Percentiles rank a stretch among this genome's conserved stretches.
Conservation (phyloP, 495 filamentous ascomycete species). For the Aspergillus cavernicola region DNA sequence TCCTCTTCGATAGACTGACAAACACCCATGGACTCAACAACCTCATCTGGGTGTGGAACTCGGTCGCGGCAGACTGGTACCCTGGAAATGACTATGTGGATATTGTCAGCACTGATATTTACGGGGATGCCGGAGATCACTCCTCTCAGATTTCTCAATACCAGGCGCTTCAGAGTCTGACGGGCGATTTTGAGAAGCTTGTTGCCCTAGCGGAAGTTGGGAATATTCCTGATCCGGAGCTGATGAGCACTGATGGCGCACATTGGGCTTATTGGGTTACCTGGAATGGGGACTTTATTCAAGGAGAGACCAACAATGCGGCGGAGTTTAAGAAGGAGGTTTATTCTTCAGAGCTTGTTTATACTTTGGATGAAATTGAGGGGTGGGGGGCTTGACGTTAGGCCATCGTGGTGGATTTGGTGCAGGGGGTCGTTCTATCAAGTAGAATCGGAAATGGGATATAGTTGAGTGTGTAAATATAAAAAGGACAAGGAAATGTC, state of each 20-base stretch:
- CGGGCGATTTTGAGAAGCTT: neutral
- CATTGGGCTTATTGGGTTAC: constrained; percentile 7
- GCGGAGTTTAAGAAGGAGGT: neutral
- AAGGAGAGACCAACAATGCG: constrained; percentile 4
- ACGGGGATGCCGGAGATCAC: constrained; percentile 4
- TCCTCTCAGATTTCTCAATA: neutral
- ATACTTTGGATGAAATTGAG: neutral
- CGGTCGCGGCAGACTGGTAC: neutral
- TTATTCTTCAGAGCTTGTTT: neutral
- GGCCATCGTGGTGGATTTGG: too few species aligned
- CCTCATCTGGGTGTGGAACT: constrained; percentile 8
- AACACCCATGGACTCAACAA: constrained; percentile 3
- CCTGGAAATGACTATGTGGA: constrained; percentile 10
- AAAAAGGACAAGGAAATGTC: too few species aligned
- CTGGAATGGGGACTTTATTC: constrained; percentile 10
- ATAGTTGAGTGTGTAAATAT: too few species aligned
- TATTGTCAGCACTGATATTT: constrained; percentile 4
- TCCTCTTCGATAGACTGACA: constrained; percentile 5
- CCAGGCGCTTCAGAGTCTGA: neutral
- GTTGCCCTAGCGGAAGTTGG: constrained; percentile 7
- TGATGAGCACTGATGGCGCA: neutral
- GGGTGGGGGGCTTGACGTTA: too few species aligned
- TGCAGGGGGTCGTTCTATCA: too few species aligned
- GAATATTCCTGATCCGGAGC: constrained; percentile 4
- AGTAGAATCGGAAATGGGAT: too few species aligned